Base-by-base conservation (phyloP, 306 rosid genomes). In the Lotus japonicus region DNA sequence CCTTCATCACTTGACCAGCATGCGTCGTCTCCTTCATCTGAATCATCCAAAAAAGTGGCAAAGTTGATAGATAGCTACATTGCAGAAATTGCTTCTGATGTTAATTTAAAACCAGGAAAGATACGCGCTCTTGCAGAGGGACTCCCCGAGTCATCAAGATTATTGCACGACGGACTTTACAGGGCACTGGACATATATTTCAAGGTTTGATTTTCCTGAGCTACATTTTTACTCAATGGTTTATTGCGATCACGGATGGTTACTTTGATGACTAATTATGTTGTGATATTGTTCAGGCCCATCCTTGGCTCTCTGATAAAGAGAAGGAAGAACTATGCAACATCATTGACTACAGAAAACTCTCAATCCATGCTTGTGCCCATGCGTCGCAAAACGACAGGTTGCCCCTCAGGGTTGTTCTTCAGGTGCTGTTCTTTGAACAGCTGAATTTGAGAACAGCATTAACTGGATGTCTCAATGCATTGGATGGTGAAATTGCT, bases 341-440 rank as follows among this genome's bases (percentile, higher is more conserved):
- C 70, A 39, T 94, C 36, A 86, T 90, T 55, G 92, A 94, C 77
- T 94, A 77, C 77, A 85, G 83, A 79, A 94, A 84, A 62, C 88
- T 94, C 58, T 94, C 98, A 5, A 84, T 92, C 64, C 97, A 92
- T 77, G 98, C 97, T 0, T 94, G 96, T 64, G 87, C 97, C 13
- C 97, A 94, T 74, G 98, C 98, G 28, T 90, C 98, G 17, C 92
- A 88, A 72, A 94, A 94, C 42, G 87, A 88, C 45, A 86, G 97
- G 78, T 59, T 94, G 67, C 98, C 98, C 1, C 97, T 94, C 9
- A 75, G 98, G 79, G 84, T 86, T 69, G 90, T 90, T 80, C 96
- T 94, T 81, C 98, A 94, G 83, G 98, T 94, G 53, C 70, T 94
- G 68, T 94, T 85, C 86, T 94, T 90, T 26, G 96, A 94, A 83